Conservation (phyloP, 75 land plant species). For the Larix kaempferi region DNA sequence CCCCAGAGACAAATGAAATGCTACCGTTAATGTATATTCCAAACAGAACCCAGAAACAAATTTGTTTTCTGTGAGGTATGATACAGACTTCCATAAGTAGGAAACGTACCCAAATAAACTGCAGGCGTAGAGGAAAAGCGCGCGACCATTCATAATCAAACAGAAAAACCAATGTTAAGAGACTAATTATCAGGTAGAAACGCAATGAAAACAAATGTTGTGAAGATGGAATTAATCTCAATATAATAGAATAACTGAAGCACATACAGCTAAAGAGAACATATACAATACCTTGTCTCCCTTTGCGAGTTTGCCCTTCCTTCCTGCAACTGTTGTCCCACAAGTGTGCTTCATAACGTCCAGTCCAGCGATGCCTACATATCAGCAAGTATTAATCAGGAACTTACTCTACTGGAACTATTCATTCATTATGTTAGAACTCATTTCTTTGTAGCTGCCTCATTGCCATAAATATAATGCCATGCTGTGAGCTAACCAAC, state of each 20-base stretch:
- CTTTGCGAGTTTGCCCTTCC: slow-evolving; percentile 91
- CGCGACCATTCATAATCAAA: neutral
- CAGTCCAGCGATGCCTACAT: slow-evolving; percentile 85
- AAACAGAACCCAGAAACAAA: neutral
- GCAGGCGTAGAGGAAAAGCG: neutral
- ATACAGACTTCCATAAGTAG: neutral
- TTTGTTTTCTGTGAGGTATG: neutral
- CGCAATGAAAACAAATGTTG: too few relatives aligned
- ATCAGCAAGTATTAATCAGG: neutral
- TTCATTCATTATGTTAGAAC: neutral
- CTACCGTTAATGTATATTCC: neutral
- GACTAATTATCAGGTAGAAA: neutral
- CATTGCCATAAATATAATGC: too few relatives aligned
- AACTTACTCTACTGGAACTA: neutral
- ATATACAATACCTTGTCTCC: slow-evolving; percentile 63
- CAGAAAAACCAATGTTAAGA: neutral
- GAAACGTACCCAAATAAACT: slow-evolving; percentile 14
- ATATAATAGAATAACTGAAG: neutral
- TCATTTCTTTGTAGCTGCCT: too few relatives aligned
- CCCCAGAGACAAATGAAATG: neutral
- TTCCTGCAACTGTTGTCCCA: slow-evolving; percentile 94
- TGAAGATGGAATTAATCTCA: neutral
- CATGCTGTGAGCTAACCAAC: neutral
- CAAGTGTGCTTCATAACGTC: slow-evolving; percentile 87
- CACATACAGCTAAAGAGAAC: neutral